phyloP scores from a whole-genome alignment of 257 asterid genomes.

The Rubia yunnanensis region DNA sequence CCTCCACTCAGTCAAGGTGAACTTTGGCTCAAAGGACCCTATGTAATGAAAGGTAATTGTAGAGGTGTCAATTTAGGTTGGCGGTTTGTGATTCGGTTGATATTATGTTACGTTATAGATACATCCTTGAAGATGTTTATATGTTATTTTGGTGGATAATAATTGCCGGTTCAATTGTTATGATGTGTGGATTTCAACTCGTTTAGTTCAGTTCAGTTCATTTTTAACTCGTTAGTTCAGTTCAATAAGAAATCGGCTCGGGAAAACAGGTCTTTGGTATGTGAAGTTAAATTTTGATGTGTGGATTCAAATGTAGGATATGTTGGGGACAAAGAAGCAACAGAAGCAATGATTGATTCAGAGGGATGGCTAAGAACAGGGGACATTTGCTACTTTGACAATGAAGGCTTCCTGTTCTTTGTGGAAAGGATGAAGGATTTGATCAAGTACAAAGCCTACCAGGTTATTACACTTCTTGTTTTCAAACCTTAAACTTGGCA shows the following conservation, averaged over 20 bases:
- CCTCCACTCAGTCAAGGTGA: slow-evolving; percentile 52
- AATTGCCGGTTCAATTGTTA: too few species aligned
- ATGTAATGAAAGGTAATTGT: slow-evolving; percentile 46
- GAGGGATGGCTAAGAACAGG: slow-evolving; percentile 63
- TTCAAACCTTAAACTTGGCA: not conserved
- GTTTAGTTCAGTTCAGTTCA: too few species aligned
- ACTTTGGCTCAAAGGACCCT: slow-evolving; percentile 51
- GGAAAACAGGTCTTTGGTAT: too few species aligned
- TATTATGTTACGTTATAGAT: too few species aligned
- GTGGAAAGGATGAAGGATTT: slow-evolving; percentile 57
- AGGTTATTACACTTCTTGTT: slow-evolving; percentile 23
- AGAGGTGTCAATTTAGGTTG: not conserved
- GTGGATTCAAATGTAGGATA: slow-evolving; percentile 29
- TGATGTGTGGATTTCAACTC: too few species aligned
- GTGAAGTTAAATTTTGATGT: too few species aligned
- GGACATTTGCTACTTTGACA: slow-evolving; percentile 46
- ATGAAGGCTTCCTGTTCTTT: slow-evolving; percentile 36
- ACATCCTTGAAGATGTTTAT: too few species aligned
- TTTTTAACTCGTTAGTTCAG: too few species aligned
- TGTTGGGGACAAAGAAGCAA: slow-evolving; percentile 47
- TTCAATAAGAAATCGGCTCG: too few species aligned
- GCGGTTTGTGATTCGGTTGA: not conserved
- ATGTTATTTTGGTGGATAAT: too few species aligned
- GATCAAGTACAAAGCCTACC: slow-evolving; percentile 54
- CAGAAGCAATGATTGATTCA: slow-evolving; percentile 35